Evolutionary conservation across 805 yeast species (phyloP).

Genomic region (Ogataea naganishii): DNA sequence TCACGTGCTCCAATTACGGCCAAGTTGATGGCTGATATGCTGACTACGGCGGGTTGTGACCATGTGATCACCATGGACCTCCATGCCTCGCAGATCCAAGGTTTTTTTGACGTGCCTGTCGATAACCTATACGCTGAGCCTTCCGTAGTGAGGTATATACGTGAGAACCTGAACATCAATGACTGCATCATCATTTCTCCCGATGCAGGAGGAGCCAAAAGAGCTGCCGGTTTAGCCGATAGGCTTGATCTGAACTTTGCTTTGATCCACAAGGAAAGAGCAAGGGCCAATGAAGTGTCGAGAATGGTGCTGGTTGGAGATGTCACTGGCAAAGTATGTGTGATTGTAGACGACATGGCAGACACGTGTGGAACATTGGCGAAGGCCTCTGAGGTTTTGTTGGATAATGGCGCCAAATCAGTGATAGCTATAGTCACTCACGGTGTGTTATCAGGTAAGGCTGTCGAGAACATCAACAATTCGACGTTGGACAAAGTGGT

Average conservation of each 20-base stretch:
- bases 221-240: conserved; percentile 83
- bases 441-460: conserved; percentile 71
- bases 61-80: conserved; percentile 84
- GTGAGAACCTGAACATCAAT: conserved; percentile 46
- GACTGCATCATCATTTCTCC: conserved; percentile 77
- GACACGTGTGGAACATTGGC: conserved; percentile 84
- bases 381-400: conserved; percentile 69
- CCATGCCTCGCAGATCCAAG: conserved; percentile 87
- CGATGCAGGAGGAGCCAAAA: conserved; percentile 86
- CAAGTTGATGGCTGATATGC: conserved; percentile 73
- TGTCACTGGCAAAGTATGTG: conserved; percentile 65
- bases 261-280: conserved; percentile 77
- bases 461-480: conserved; percentile 60
- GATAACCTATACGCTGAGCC: conserved; percentile 84
- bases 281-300: conserved; percentile 74
- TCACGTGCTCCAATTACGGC: conserved; percentile 83
- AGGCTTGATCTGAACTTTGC: conserved; percentile 74
- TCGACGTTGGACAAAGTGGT: conserved; percentile 62
- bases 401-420: conserved; percentile 59
- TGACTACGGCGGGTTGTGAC: conserved; percentile 78
- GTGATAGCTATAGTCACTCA: conserved; percentile 81
- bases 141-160: conserved; percentile 65
- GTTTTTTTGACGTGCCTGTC: conserved; percentile 76
- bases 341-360: conserved; percentile 84
- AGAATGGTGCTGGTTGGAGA: conserved; percentile 84